Evolutionary conservation across 192 early-diverging fungal species (phyloP), one percentile per base, ranked within the genome.

Genomic region (Powellomyces hirtus): DNA sequence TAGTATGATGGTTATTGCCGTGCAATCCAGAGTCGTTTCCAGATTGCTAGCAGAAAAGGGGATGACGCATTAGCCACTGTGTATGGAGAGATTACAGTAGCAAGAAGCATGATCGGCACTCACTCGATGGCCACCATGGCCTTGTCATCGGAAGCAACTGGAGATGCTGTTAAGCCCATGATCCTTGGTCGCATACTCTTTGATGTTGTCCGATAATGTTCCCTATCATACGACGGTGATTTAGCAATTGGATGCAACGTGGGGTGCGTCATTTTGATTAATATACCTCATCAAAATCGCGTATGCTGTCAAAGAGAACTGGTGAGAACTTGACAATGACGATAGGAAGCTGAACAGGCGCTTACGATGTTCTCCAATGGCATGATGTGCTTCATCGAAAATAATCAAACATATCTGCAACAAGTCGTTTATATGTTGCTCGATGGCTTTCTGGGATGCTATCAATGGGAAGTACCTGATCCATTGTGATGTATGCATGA

Each of bases 331-430:
- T 56, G 0, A 56, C n/a, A n/a, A n/a, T n/a, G n/a, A n/a, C n/a
- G n/a, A n/a, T n/a, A n/a, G n/a, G n/a, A n/a, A n/a, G n/a, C n/a
- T n/a, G n/a, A n/a, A n/a, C n/a, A n/a, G 18, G 14, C 29, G 36
- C 27, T 36, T 60, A 60, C 44, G 67, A 64, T 92, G 89, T 34
- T 82, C 79, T 62, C 87, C 86, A 18, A 88, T 77, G 4, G 94
- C 83, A 71, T 98, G 91, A 77, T 98, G 96, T 56, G 90, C 92
- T 73, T 98, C 96, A 74, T 98, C 96, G 80, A 98, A 92, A n/a
- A 98, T 84, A 5, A 98, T 77, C 56, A 98, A 71, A 69, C 90
- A 81, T 33, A 95, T 85, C 83, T 90, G 30, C 22, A 4, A 33
- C 20, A 59, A 53, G 30, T 49, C 26, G 4, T 5, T 30, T 10